Evolutionary conservation across 305 asterid species (phyloP).

Genomic region (Solanum hybrid): DNA sequence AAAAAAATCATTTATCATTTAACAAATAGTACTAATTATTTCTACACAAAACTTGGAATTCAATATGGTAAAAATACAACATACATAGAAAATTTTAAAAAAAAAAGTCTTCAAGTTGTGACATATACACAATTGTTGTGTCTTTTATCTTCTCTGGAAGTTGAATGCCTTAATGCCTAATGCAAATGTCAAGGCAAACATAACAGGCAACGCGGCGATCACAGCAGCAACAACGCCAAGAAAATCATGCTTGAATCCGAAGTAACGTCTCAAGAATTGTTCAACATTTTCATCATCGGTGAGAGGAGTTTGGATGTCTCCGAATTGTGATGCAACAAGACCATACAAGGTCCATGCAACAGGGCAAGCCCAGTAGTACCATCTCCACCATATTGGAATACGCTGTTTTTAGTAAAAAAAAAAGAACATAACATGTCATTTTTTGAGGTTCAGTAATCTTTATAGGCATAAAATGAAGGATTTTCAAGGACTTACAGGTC

Average conservation of each 20-base stretch:
- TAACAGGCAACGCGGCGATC: neutral
- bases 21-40: neutral
- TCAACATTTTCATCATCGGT: neutral
- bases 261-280: neutral
- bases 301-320: neutral
- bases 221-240: conserved; percentile 5
- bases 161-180: conserved; percentile 7
- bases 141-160: conserved; percentile 7
- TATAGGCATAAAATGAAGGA: neutral
- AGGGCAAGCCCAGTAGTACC: conserved; percentile 14
- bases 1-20: neutral
- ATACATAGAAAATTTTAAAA: neutral
- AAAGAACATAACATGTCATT: neutral
- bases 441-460: neutral
- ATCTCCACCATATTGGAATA: conserved; percentile 17
- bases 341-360: conserved; percentile 13
- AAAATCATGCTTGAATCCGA: conserved; percentile 11
- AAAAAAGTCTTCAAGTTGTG: neutral
- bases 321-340: conserved; percentile 10
- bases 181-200: conserved; percentile 10
- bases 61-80: neutral
- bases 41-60: neutral
- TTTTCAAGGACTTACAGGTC: conserved; percentile 9
- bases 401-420: neutral
- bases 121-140: neutral